These are phyloP conservation scores for Trichomonas vaginalis DNA, from an alignment of 208 protist species.

Conservation along the genomic window DNA sequence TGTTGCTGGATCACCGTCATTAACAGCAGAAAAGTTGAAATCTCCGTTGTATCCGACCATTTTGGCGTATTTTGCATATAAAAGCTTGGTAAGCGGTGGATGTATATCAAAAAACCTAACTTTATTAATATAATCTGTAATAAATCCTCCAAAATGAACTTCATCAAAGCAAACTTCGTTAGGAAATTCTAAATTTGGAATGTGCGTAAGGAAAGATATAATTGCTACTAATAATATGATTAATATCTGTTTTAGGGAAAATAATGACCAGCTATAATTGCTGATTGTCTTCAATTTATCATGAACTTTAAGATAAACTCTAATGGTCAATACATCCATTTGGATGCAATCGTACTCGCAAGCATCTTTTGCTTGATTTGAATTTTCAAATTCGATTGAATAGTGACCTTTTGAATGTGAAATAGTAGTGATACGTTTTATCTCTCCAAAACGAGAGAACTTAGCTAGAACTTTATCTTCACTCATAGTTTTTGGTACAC, in stretches of 20 bases:
- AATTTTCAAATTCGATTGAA: neutral
- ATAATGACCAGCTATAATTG: neutral
- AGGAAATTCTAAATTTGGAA: neutral
- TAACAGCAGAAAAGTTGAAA: neutral
- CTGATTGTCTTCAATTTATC: neutral
- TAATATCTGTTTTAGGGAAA: neutral
- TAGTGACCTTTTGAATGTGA: neutral
- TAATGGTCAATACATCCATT: neutral
- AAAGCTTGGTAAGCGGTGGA: neutral
- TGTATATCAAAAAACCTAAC: constrained; percentile 9
- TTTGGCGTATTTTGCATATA: neutral
- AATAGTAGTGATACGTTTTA: neutral
- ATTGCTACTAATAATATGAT: neutral
- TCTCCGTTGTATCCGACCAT: neutral
- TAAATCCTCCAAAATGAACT: constrained; percentile 7
- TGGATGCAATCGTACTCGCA: neutral
- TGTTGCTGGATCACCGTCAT: neutral
- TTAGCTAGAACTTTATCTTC: neutral
- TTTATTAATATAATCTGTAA: neutral
- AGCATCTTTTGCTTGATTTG: neutral
- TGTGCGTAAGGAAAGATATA: neutral
- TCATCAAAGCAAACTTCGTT: neutral
- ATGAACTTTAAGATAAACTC: neutral
- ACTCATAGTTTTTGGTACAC: neutral
- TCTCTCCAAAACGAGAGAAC: neutral